phyloP scores from a whole-genome alignment of 805 yeast genomes.

The Metschnikowia dekortorum region DNA sequence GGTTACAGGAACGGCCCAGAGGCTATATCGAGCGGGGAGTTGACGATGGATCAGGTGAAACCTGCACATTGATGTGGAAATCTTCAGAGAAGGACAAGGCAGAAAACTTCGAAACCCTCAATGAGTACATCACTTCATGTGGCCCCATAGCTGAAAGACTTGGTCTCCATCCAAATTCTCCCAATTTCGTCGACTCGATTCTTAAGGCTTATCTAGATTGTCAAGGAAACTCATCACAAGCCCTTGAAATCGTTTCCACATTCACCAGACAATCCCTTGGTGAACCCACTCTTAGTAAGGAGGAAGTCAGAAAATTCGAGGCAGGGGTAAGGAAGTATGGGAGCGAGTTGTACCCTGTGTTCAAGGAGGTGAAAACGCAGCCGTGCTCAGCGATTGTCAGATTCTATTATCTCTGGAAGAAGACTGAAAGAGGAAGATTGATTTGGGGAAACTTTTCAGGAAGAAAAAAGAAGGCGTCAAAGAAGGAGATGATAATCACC shows the following conservation, averaged over 20 bases:
- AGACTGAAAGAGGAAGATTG: slow-evolving; percentile 64
- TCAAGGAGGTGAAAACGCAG: slow-evolving; percentile 66
- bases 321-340: slow-evolving; percentile 69
- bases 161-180: slow-evolving; percentile 56
- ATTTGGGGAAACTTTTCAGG: slow-evolving; percentile 86
- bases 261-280: slow-evolving; percentile 56
- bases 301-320: slow-evolving; percentile 68
- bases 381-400: slow-evolving; percentile 76
- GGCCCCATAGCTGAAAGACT: slow-evolving; percentile 53
- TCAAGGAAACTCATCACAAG: slow-evolving; percentile 47
- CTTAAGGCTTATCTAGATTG: slow-evolving; percentile 50
- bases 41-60: slow-evolving; percentile 48
- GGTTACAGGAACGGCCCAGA: slow-evolving; percentile 75
- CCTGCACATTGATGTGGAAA: slow-evolving; percentile 66
- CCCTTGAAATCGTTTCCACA: slow-evolving; percentile 42
- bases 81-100: slow-evolving; percentile 29
- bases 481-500: slow-evolving; percentile 16
- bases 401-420: slow-evolving; percentile 89
- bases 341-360: slow-evolving; percentile 73
- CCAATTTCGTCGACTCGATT: slow-evolving; percentile 78
- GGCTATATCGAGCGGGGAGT: slow-evolving; percentile 86
- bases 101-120: slow-evolving; percentile 35
- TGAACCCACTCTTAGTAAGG: slow-evolving; percentile 71
- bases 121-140: slow-evolving; percentile 52
- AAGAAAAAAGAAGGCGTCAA: slow-evolving; percentile 50